Conservation (phyloP, 495 filamentous ascomycete genomes). For the Coniosporium apollinis region DNA sequence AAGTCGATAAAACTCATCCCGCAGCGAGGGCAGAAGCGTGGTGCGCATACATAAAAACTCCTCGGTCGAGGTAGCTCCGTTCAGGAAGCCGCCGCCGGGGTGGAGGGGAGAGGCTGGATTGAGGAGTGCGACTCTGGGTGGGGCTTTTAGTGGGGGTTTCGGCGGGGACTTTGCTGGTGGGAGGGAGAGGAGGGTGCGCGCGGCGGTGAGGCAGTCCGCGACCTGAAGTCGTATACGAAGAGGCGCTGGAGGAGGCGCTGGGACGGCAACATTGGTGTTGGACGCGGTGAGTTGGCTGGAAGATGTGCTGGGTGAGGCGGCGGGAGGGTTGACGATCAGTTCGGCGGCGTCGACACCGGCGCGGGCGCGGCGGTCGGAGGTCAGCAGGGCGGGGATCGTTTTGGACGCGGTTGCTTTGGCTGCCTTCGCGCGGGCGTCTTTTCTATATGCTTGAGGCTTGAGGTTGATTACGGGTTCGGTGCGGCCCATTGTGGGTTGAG, state of each 20-base stretch:
- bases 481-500: neutral
- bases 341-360: slow-evolving; percentile 32
- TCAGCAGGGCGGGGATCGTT: slow-evolving; percentile 32
- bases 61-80: slow-evolving; percentile 21
- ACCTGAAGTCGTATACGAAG: slow-evolving; percentile 26
- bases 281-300: too few species aligned
- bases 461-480: neutral
- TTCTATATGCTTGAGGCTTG: neutral
- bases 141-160: too few species aligned
- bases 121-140: slow-evolving; percentile 20
- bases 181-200: slow-evolving; percentile 17
- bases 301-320: neutral
- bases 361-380: slow-evolving; percentile 29
- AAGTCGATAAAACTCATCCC: slow-evolving; percentile 20
- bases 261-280: slow-evolving; percentile 1
- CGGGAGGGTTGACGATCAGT: slow-evolving; percentile 27
- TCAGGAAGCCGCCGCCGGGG: slow-evolving; percentile 17
- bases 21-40: slow-evolving; percentile 20
- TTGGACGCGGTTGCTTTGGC: slow-evolving; percentile 35
- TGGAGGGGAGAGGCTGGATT: slow-evolving; percentile 20
- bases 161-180: slow-evolving; percentile 2
- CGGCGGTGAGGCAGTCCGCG: slow-evolving; percentile 33
- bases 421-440: slow-evolving; percentile 28
- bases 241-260: slow-evolving; percentile 1
- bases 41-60: slow-evolving; percentile 24